Base-by-base conservation (phyloP, 2,329 filamentous ascomycete species). In the Aspergillus bombycis region DNA sequence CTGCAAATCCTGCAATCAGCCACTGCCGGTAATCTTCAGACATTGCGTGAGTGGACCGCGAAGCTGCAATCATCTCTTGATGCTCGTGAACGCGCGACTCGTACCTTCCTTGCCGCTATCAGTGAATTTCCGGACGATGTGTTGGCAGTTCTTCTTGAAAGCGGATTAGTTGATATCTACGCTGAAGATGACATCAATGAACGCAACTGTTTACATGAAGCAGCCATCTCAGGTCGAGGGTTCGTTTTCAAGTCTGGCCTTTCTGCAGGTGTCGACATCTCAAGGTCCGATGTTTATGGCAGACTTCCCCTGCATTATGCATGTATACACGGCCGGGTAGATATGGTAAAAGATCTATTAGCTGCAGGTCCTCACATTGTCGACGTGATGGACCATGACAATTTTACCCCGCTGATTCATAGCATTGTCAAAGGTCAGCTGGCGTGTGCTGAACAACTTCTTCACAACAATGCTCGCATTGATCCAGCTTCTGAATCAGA, bases 131-230 rank as follows among this genome's bases (percentile, higher is more conserved):
- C 93, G 0, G 86, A 90, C 67, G 87, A 91, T 32, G 89, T 94
- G 10, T 82, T 98, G 23, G 86, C 88, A 63, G 82, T 92, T 7
- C 85, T 99, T 30, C 82, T 97, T 30, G 88, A 91, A 56, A 97
- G 94, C 2, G 88, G 88, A 0, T 81, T 95, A 28, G 92, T 99
- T 38, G 91, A 98, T 76, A 85, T 97, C n/a, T 89, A 93, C 72
- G 95, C 93, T 0, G 93, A 96, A 71, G 95, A 99, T 75, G 94
- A 97, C 72, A 98, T 99, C 77, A 99, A 98, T 72, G 94, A 97
- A 80, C 87, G 95, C 46, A 99, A 97, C 72, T 97, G 94, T 74
- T 84, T 99, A 54, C 95, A 99, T 72, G 95, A 98, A 79, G 92
- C 95, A n/a, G 91, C 94, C 0, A 97, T 98, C 58, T 96, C 96